These are phyloP conservation scores for Fermentozyma sake DNA, from an alignment of 1,139 yeast species.

Conservation along the genomic window DNA sequence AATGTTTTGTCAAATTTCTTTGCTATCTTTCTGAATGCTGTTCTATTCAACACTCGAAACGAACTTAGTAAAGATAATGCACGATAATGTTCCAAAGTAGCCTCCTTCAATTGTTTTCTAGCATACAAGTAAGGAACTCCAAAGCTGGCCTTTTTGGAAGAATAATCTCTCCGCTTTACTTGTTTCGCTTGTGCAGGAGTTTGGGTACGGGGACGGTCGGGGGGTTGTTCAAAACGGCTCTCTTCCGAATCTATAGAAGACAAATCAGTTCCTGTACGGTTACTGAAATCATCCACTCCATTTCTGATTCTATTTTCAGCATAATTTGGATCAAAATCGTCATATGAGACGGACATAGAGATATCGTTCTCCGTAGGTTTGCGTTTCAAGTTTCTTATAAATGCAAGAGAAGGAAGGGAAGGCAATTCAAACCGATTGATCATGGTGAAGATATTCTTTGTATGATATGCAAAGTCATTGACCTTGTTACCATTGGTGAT, in stretches of 20 bases:
- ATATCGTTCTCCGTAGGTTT: conserved; percentile 7
- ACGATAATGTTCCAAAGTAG: conserved; percentile 75
- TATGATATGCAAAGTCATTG: conserved; percentile 29
- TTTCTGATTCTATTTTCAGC: conserved; percentile 40
- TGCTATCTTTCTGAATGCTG: conserved; percentile 83
- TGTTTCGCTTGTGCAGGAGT: conserved; percentile 15
- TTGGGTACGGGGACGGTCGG: conserved; percentile 6
- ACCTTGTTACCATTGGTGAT: conserved; percentile 14
- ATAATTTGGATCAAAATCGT: conserved; percentile 26
- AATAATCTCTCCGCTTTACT: conserved; percentile 29
- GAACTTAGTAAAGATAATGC: conserved; percentile 74
- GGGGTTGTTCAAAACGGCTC: conserved; percentile 1
- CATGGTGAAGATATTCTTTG: conserved; percentile 27
- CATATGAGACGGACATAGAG: conserved; percentile 4
- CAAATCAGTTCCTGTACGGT: conserved; percentile 3
- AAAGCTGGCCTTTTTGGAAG: conserved; percentile 23
- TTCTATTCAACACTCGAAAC: conserved; percentile 71
- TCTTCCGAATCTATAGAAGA: conserved; percentile 6
- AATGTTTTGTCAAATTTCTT: conserved; percentile 85
- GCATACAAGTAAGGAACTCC: conserved; percentile 70
- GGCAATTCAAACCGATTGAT: conserved; percentile 51
- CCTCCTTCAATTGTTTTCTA: conserved; percentile 67
- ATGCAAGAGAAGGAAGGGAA: conserved; percentile 49
- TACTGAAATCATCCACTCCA: conserved; percentile 18
- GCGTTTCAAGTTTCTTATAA: conserved; percentile 26